phyloP scores from a whole-genome alignment of 257 asterid species.

The Ajuga chamaepitys region DNA sequence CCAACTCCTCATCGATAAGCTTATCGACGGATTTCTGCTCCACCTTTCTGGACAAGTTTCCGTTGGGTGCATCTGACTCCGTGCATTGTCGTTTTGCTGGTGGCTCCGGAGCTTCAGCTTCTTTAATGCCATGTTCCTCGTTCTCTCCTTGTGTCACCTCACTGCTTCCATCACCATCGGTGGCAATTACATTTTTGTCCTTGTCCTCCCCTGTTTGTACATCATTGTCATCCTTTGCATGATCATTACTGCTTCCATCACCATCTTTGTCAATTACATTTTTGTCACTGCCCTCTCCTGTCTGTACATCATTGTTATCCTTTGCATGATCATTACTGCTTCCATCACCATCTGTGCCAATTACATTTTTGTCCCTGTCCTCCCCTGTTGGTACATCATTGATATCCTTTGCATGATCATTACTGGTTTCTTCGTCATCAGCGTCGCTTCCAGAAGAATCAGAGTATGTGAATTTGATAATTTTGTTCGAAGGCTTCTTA shows the following conservation, averaged over 20 bases:
- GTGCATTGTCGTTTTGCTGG: constrained; percentile 56
- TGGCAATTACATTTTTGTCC: background rate
- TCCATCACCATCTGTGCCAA: constrained; percentile 19
- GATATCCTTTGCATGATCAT: constrained; percentile 24
- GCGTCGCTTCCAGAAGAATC: constrained; percentile 54
- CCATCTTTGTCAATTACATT: constrained; percentile 15
- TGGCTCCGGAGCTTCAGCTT: constrained; percentile 47
- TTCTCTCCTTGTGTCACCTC: background rate
- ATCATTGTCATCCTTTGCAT: background rate
- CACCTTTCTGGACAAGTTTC: constrained; percentile 20
- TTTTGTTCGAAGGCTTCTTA: constrained; percentile 57
- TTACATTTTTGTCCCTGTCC: constrained; percentile 15
- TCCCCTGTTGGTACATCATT: constrained; percentile 12
- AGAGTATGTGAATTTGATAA: constrained; percentile 60
- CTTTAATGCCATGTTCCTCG: constrained; percentile 29
- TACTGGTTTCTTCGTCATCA: constrained; percentile 30
- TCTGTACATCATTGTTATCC: background rate
- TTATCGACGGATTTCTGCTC: constrained; percentile 69
- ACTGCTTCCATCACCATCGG: background rate
- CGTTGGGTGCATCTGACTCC: constrained; percentile 26
- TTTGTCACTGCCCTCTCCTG: constrained; percentile 14
- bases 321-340: constrained; percentile 19
- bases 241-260: constrained; percentile 26
- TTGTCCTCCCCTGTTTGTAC: background rate
- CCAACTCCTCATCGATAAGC: constrained; percentile 83